Base-by-base conservation (phyloP, 1,284 basidiomycete genomes). In the Heterobasidion parviporum region DNA sequence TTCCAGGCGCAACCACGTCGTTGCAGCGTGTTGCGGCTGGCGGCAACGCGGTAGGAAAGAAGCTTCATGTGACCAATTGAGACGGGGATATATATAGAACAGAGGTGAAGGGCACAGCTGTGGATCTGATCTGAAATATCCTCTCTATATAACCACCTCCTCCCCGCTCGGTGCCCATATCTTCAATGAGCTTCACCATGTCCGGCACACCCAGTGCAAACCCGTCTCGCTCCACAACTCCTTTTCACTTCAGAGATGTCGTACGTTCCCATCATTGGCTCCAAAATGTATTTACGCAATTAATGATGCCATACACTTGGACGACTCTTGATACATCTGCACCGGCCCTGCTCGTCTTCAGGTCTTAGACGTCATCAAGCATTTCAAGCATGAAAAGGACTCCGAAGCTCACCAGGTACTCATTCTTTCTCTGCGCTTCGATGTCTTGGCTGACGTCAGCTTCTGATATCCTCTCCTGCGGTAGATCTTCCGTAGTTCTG, bases 341-440 rank as follows among this genome's bases (percentile, higher is more conserved):
- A 26, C 26, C 5, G 26, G 38, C n/a, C 38, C n/a, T 43, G 48
- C 56, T 35, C 50, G 15, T 26, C 55, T 47, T 38, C 44, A 62
- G 59, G 33, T 57, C 18, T 12, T 65, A 56, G 69, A 72, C 56
- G 70, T 76, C 56, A 73, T 72, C 54, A 70, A 67, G 57, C 62
- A 67, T 38, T 64, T 77, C 70, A 83, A 76, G 62, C 79, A 85
- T 60, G 92, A 94, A 66, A 80, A 83, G 58, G 83, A 92, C 54
- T 92, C 89, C 1, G 89, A 92, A 69, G 92, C 92, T 2, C 91
- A 94, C 71, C 82, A 83, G 75, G 90, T 87, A 63, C 20, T 38
- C 45, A n/a, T 50, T 46, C 5, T 50, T 35, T 12, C 38, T 48
- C 34, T 14, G 12, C 14, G 26, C 8, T 15, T 35, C 49, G 49